These are phyloP conservation scores for Urostyla sp. DNA, from an alignment of 73 alveolate species.

Conservation along the genomic window DNA sequence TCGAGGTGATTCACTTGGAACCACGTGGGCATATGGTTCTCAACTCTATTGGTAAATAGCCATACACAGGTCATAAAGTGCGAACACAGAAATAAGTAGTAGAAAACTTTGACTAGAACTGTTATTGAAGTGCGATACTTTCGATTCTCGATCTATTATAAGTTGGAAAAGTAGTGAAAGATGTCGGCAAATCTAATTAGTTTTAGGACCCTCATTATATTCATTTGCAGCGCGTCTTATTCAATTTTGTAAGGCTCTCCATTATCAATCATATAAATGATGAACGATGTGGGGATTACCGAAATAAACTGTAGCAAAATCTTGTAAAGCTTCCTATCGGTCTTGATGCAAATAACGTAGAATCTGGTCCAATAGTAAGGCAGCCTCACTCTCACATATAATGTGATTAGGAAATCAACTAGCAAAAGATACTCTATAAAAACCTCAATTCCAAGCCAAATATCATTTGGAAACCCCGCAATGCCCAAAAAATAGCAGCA, in stretches of 20 bases:
- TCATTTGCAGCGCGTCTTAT: constrained; percentile 50
- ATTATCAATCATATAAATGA: neutral
- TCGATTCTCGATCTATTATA: constrained; percentile 12
- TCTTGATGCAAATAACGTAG: constrained; percentile 66
- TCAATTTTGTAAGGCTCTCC: neutral
- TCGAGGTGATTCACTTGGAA: neutral
- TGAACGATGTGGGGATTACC: constrained; percentile 32
- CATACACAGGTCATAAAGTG: constrained; percentile 61
- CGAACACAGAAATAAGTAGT: neutral
- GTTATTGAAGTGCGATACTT: constrained; percentile 4
- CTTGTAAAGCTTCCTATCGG: neutral
- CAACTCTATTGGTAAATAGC: constrained; percentile 49
- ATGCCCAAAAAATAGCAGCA: constrained; percentile 69
- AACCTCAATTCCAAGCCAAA: constrained; percentile 66
- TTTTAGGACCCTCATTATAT: constrained; percentile 25
- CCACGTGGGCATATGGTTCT: constrained; percentile 14
- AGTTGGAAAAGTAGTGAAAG: constrained; percentile 12
- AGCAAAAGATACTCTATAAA: constrained; percentile 56
- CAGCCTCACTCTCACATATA: neutral
- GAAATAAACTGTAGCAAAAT: neutral
- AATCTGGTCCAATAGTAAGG: constrained; percentile 42
- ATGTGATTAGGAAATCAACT: constrained; percentile 50
- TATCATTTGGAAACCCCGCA: constrained; percentile 66
- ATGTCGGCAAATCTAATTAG: constrained; percentile 18
- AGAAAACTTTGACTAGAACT: neutral